Evolutionary conservation across 176 grass and related monocot genomes (phyloP), one percentile per base, ranked within the genome.

Genomic region (Hordeum marinum): DNA sequence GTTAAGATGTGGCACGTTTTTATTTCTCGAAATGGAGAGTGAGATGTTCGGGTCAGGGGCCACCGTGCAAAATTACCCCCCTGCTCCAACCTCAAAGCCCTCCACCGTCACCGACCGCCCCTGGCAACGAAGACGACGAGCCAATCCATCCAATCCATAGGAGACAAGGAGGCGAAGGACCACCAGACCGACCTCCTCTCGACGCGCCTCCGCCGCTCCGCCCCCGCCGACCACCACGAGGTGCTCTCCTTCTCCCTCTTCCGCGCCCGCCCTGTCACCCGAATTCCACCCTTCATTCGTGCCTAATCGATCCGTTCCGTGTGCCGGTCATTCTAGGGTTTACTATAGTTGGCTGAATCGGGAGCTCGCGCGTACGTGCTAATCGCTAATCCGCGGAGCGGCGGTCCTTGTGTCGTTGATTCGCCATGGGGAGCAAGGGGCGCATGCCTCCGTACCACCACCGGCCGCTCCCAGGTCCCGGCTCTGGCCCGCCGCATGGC

Each of bases 381-480:
- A 72, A n/a, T 54, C 50, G 32, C 26, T 34, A 48, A 79, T 46
- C 46, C 26, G 62, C 62, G 41, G 60, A 35, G 3, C 78, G 11
- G 78, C 18, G 34, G 31, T 11, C 55, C 32, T 24, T 6, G 23
- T 27, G 11, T 50, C 24, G 5, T 54, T 13, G 12, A 63, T 66
- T 52, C 24, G 48, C 74, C 27, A 92, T 92, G 93, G 88, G 76
- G 88, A 90, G 85, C 80, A 92, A 95, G 64, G 90, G 93, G 23
- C 64, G 88, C 63, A 68, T 91, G 75, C 88, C 86, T 63, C 66
- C 87, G 21, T 85, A 90, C 23, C 84, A 92, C 76, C 84, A 82
- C 66, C 84, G 84, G 79, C 79, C 72, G 25, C 79, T 84, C 31
- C 81, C 89, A 13, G 85, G 90, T 32, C 43, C 75, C 37, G 31